A percentile compares a stretch with the other conserved stretches of the same genome.
phyloP scores from a whole-genome alignment of 148 eudicot genomes.

The Vaccinium darrowii region DNA sequence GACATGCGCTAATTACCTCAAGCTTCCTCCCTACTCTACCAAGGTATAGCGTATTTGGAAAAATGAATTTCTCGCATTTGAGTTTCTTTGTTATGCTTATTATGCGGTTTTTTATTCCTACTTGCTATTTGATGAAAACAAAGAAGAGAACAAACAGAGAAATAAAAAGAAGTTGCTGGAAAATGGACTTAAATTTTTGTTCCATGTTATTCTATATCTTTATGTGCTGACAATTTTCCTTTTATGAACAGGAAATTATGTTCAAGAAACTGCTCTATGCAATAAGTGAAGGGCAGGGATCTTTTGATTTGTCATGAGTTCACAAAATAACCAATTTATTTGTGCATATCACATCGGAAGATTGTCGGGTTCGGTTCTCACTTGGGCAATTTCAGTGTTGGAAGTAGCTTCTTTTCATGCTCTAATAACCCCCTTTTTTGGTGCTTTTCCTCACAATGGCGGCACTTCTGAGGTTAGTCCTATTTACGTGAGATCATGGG shows the following conservation, averaged over 20 bases:
- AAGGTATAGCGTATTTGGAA: slow-evolving; percentile 47
- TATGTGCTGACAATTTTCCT: not conserved
- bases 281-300: slow-evolving; percentile 91
- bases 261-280: slow-evolving; percentile 88
- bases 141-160: not conserved
- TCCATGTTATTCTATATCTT: not conserved
- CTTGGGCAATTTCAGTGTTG: slow-evolving; percentile 23
- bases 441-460: slow-evolving; percentile 10
- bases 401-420: slow-evolving; percentile 2
- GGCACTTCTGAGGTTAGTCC: slow-evolving; percentile 15
- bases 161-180: not conserved
- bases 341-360: slow-evolving; percentile 11
- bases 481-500: not conserved
- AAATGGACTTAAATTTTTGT: not conserved
- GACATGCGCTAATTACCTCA: slow-evolving; percentile 97
- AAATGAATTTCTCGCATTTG: not conserved
- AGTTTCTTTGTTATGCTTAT: slow-evolving; percentile 21
- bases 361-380: slow-evolving; percentile 14
- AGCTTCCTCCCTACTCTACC: slow-evolving; percentile 95
- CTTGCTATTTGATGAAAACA: not conserved
- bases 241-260: slow-evolving; percentile 68
- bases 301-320: slow-evolving; percentile 21
- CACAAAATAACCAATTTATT: slow-evolving; percentile 14
- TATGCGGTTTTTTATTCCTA: not conserved
- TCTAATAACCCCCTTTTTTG: slow-evolving; percentile 9